Percentiles rank a stretch among this genome's conserved stretches.
These are phyloP conservation scores for Colletotrichum tabaci DNA, from an alignment of 2,329 filamentous ascomycete genomes.

Conservation along the genomic window DNA sequence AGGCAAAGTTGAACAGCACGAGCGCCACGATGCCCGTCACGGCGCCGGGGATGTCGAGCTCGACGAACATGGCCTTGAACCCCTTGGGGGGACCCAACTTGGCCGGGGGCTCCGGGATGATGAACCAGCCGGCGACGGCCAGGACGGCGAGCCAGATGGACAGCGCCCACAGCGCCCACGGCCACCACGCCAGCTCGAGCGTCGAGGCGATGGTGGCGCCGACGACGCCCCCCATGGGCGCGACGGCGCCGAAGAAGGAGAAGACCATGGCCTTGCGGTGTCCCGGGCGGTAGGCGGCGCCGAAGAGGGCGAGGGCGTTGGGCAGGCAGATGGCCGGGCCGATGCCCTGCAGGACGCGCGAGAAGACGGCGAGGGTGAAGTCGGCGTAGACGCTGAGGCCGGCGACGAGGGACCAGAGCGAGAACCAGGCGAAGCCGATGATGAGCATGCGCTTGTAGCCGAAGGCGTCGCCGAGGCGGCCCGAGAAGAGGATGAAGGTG, in stretches of 20 bases:
- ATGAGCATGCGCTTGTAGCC: slow-evolving; percentile 72
- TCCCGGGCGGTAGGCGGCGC: slow-evolving; percentile 69
- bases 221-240: slow-evolving; percentile 61
- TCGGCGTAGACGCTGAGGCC: slow-evolving; percentile 56
- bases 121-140: slow-evolving; percentile 49
- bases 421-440: slow-evolving; percentile 69
- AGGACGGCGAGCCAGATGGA: slow-evolving; percentile 54
- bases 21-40: slow-evolving; percentile 67
- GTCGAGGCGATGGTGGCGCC: slow-evolving; percentile 60
- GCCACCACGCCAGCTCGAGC: slow-evolving; percentile 60
- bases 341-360: slow-evolving; percentile 68
- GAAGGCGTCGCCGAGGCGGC: slow-evolving; percentile 71
- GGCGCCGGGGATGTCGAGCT: slow-evolving; percentile 58
- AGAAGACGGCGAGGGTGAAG: slow-evolving; percentile 51
- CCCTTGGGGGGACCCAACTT: slow-evolving; percentile 37
- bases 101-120: slow-evolving; percentile 52
- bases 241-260: slow-evolving; percentile 62
- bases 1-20: slow-evolving; percentile 76
- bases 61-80: slow-evolving; percentile 44
- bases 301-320: slow-evolving; percentile 75
- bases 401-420: slow-evolving; percentile 66
- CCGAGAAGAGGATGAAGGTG: slow-evolving; percentile 72
- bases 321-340: slow-evolving; percentile 75
- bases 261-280: slow-evolving; percentile 74
- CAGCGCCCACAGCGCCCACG: slow-evolving; percentile 63